Base-by-base conservation (phyloP, 2,329 filamentous ascomycete genomes). In the Akanthomyces lecanii region DNA sequence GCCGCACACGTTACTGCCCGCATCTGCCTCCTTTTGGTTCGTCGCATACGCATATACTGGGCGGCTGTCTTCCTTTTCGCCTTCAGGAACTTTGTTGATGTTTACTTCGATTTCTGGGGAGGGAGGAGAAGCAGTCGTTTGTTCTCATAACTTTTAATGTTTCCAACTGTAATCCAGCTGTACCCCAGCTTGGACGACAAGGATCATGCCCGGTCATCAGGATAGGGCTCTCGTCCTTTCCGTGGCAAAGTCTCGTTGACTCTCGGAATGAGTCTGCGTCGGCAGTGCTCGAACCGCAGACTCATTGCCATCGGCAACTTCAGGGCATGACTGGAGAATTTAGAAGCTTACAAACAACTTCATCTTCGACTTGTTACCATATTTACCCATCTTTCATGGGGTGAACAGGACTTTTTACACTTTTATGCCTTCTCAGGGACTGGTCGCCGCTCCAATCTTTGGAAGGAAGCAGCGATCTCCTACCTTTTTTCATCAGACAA, bases 41-140 rank as follows among this genome's bases (percentile, higher is more conserved):
- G 61, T 63, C 61, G 52, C 61, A 63, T 63, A 54, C 54, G 52
- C 61, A 63, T 63, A 54, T 58, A 57, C 59, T 55, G 40, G 40
- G 48, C 59, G 51, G 30, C 50, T 55, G 30, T 47, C 38, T 55
- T 21, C 16, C 12, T 16, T 25, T 59, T 28, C 23, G 25, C 56
- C 47, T 51, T 33, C 8, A 5, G 56, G 30, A 42, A 60, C 45
- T 36, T 50, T 50, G 56, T 60, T 58, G 28, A 48, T 38, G n/a
- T 18, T 40, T 21, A n/a, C 14, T n/a, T 25, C 21, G n/a, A 48
- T 38, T 58, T 48, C 44, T 40, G 28, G n/a, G 54, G 55, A 36
- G 44, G 28, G 16, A 33, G 30, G 25, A 47, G 33, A 52, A 52
- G 44, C 51, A 25, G 36, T 54, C 51, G n/a, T 56, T 52, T 56